Evolutionary conservation across 306 rosid genomes (phyloP), one percentile per base, ranked within the genome.

Genomic region (Abrus pulchellus): DNA sequence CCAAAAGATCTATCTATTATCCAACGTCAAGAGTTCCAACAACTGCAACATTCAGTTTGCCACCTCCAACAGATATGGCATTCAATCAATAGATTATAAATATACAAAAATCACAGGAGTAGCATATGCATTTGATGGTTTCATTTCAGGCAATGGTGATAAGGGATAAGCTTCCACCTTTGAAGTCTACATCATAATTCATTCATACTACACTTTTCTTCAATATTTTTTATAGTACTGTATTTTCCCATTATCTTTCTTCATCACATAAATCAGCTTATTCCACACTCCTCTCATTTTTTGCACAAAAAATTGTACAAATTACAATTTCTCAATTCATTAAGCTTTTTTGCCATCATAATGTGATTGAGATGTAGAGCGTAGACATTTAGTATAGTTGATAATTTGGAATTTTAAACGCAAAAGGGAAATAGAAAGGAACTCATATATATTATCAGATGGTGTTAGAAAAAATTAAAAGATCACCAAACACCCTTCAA

Each of bases 111-210:
- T 5, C 49, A 63, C 12, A 38, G 7, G 2, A 61, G 1, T 34
- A 41, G 49, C 60, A 32, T 8, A 30, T n/a, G 70, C n/a, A 1
- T 47, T 56, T 75, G 80, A n/a, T 75, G 69, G 47, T 38, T 63
- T 20, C 20, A 20, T 44, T 75, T 75, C 20, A 74, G 32, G 8
- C 68, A 8, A 29, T 41, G 56, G 68, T 43, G 44, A 59, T 59
- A 62, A 62, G 20, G 20, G 45, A 64, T 64, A 64, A 38, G 69
- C 32, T 13, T 64, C 32, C 5, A 40, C n/a, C 27, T 41, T 64
- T n/a, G 44, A 10, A 33, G 20, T 43, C 4, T 5, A 61, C 44
- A 33, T 61, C 27, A 61, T 20, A 20, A 20, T 20, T 20, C 20
- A 20, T 20, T 20, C 20, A 20, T 20, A 20, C 20, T 20, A 20